Base-by-base conservation (phyloP, 1,139 yeast genomes). In the Yamadazyma oceani region DNA sequence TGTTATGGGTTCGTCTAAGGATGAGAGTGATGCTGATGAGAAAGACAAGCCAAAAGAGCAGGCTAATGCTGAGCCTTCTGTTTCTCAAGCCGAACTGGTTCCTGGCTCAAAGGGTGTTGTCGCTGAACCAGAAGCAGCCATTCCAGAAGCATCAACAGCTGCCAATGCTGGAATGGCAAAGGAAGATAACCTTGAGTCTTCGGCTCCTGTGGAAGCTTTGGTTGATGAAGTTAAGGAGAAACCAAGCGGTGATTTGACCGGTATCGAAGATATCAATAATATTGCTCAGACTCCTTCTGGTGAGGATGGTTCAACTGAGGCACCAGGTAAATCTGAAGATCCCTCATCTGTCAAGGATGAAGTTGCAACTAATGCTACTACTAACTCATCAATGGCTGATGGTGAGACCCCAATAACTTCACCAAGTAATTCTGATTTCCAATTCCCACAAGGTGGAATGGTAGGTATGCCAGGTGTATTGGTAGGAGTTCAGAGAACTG, bases 401-500 rank as follows among this genome's bases (percentile, higher is more conserved):
- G 56, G 51, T 23, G 82, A 75, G 44, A 78, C 83, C 2, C 81
- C 82, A 11, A 66, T 73, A 24, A 77, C 83, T 2, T 75, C 81
- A 7, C 83, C 82, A 33, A 72, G 71, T 32, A 67, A 65, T 32
- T 75, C 81, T 1, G 80, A 78, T 16, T 71, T 64, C 55, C 77
- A 66, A 44, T 73, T 70, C 71, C 65, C 82, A 57, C 63, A 78
- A 81, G 74, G 74, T 16, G 70, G 74, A 10, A 52, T 70, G 62
- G 70, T 65, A 4, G 75, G 74, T 1, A 66, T 71, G 70, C 76
- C 77, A 2, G 74, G 75, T 7, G 75, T 64, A 3, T 58, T 69
- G 36, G 69, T 66, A 17, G 75, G 75, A 2, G 73, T 71, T 6
- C 75, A 68, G 50, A 60, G 77, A 47, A 85, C 95, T 2, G 89